Base-by-base conservation (phyloP, 2,329 filamentous ascomycete genomes). In the Arthroderma sp. region DNA sequence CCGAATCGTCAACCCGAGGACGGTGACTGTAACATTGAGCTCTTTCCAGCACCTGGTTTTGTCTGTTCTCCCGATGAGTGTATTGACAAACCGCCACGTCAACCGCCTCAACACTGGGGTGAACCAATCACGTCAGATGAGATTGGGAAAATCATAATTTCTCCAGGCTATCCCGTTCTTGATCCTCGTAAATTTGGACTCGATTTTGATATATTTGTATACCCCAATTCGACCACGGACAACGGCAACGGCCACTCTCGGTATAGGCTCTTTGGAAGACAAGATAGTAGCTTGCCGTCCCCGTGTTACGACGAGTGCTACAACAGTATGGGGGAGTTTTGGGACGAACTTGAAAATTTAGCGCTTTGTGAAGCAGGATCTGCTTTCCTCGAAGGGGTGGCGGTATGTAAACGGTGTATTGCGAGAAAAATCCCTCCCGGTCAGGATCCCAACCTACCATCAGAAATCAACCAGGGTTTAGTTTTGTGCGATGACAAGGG, bases 161-260 rank as follows among this genome's bases (percentile, higher is more conserved):
- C 65, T 0, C 56, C 67, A 0, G 75, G 71, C 3, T 83, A 82
- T 56, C 84, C 78, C 62, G 72, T 83, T 47, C 68, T 84, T n/a
- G 67, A 78, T 45, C 76, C 81, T 0, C 58, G 66, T 1, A 68
- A 68, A 0, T 85, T 84, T 47, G 80, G 79, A 4, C 64, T 84
- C 10, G 73, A 68, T 41, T 80, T 75, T 47, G 73, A 72, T 36
- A 78, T 83, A 11, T 83, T 82, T 48, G 66, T 69, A 15, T 61
- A 68, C 27, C 51, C 53, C 2, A 48, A 48, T 11, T 45, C 46
- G 7, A 50, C 50, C 0, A 39, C 48, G 0, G 46, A 40, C 8
- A 37, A 22, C 43, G 49, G 50, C 52, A 47, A 10, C 71, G 71
- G 9, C 71, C 72, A 33, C 29, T 34, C 29, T 31, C 11, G 38